Evolutionary conservation across 495 filamentous ascomycete species (phyloP), one percentile per base, ranked within the genome.

Genomic region (Achaetomiella virescens): DNA sequence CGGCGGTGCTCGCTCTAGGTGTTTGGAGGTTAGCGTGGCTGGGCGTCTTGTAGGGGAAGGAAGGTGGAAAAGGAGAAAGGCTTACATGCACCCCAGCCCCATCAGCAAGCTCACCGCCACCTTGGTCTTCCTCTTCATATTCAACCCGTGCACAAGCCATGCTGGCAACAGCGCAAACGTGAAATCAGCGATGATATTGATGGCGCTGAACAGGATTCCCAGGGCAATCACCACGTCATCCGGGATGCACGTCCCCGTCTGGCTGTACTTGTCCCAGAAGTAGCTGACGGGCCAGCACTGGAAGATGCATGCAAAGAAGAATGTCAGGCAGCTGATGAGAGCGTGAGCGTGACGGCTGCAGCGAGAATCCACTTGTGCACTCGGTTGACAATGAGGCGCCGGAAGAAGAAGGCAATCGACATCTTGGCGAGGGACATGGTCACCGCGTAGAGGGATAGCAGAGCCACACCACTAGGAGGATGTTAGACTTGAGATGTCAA

Each of bases 401-500:
- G 68, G 14, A 78, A 64, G 61, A 78, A 74, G 53, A 70, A 55
- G 42, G 65, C 73, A 52, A 79, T 70, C 33, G 70, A 68, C 31
- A 74, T 52, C 57, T 79, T 79, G 12, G 72, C 43, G 7, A 67
- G 51, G 40, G 62, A 61, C 59, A 63, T 72, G 33, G 57, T 61
- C 10, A 40, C 10, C 4, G 46, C 37, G 52, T 66, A 67, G 14
- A n/a, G 3, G 60, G 45, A 20, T 67, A 61, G 54, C 66, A 66
- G 17, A 53, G 29, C 52, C 55, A 69, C 61, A 67, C 52, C 52
- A 60, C 58, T 60, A 33, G 35, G 4, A 11, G 1, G 6, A 18
- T 54, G 40, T 46, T 44, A 46, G 27, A 9, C 7, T 14, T 15
- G 18, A n/a, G 3, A 33, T 4, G n/a, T 9, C 5, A 8, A 4